A percentile compares a stretch with the other conserved stretches of the same genome.
phyloP scores from a whole-genome alignment of 179 eudicot genomes.

The Corrigiola litoralis region DNA sequence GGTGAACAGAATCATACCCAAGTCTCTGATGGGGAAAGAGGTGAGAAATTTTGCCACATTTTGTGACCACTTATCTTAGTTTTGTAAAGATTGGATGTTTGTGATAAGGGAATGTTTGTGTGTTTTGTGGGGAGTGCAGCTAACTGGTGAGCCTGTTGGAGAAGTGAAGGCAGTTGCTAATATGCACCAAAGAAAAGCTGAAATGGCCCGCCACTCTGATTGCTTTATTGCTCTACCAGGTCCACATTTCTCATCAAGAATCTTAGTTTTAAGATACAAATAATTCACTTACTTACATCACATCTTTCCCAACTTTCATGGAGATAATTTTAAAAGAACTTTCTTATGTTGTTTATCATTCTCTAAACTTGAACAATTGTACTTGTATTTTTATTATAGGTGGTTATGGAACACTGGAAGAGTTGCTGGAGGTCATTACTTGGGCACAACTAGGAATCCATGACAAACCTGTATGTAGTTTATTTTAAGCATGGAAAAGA shows the following conservation, averaged over 20 bases:
- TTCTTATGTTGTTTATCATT: background rate
- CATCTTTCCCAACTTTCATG: conserved; percentile 20
- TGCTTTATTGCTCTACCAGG: conserved; percentile 94
- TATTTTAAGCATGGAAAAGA: background rate
- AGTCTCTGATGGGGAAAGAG: conserved; percentile 66
- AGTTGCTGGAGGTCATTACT: conserved; percentile 70
- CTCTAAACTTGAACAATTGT: background rate
- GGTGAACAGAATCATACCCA: conserved; percentile 64
- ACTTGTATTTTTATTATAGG: conserved; percentile 28
- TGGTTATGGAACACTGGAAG: conserved; percentile 83
- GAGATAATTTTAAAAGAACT: background rate
- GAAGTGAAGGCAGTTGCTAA: conserved; percentile 60
- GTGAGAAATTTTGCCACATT: conserved; percentile 16
- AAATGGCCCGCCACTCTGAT: conserved; percentile 90
- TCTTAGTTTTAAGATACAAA: background rate
- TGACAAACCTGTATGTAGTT: conserved; percentile 64
- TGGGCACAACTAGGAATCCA: conserved; percentile 88
- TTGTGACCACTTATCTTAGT: background rate
- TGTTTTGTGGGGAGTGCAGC: conserved; percentile 27
- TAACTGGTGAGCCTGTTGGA: conserved; percentile 77
- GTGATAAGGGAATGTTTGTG: background rate
- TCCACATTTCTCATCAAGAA: conserved; percentile 21
- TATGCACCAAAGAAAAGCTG: conserved; percentile 97
- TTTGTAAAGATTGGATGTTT: background rate
- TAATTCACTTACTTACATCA: background rate